Conservation (phyloP, 768 basidiomycete species). For the Tricholoma furcatifolium region DNA sequence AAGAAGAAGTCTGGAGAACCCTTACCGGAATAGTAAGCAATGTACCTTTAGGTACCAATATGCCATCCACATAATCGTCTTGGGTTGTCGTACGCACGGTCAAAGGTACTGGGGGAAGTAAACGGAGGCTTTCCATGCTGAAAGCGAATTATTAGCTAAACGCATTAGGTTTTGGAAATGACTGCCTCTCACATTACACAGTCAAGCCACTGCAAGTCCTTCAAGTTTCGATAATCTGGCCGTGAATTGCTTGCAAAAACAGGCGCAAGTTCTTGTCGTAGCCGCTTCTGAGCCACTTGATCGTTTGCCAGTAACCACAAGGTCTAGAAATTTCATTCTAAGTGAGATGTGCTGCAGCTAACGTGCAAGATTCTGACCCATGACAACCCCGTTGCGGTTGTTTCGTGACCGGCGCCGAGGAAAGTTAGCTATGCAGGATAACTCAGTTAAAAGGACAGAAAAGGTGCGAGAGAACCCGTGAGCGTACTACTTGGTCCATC, state of each 20-base stretch:
- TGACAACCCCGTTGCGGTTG: constrained; percentile 45
- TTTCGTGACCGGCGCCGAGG: constrained; percentile 46
- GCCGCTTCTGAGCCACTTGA: constrained; percentile 43
- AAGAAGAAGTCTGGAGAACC: neutral
- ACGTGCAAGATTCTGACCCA: constrained; percentile 35
- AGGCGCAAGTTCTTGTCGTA: constrained; percentile 51
- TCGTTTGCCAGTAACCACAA: constrained; percentile 55
- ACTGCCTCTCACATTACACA: constrained; percentile 34
- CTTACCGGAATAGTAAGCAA: constrained; percentile 39
- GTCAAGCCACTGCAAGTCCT: constrained; percentile 38
- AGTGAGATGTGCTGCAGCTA: neutral
- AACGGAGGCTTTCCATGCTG: constrained; percentile 42
- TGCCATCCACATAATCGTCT: constrained; percentile 42
- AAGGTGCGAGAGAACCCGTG: neutral
- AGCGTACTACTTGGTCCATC: constrained; percentile 51
- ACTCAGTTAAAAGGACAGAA: neutral
- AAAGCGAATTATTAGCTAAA: neutral
- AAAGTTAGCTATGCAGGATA: constrained; percentile 37
- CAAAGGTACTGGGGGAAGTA: constrained; percentile 43
- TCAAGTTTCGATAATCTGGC: constrained; percentile 40
- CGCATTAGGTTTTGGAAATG: neutral
- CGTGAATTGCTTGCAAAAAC: constrained; percentile 31
- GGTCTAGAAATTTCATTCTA: constrained; percentile 28
- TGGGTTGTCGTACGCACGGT: constrained; percentile 35
- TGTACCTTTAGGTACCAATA: constrained; percentile 44